Evolutionary conservation across 2,329 filamentous ascomycete genomes (phyloP), one percentile per base, ranked within the genome.

Genomic region (Colletotrichum limetticola): DNA sequence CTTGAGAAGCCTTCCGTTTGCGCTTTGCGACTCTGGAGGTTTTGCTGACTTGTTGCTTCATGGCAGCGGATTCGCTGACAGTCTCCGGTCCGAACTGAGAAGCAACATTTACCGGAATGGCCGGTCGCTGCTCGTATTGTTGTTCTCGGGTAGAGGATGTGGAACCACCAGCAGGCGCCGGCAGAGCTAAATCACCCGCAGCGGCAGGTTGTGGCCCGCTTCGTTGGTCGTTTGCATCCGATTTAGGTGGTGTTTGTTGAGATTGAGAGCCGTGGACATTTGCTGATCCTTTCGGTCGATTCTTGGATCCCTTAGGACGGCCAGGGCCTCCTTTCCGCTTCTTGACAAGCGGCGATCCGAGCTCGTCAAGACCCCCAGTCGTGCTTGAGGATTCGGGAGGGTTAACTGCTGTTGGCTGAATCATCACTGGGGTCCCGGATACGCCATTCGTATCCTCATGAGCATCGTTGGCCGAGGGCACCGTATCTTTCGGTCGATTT

Each of bases 291-390:
- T 84, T 87, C 3, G 84, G 82, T 3, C 85, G 83, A 72, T 88
- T 89, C 71, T 86, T 87, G 1, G 87, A 89, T 0, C 87, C 87
- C 71, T 88, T 88, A 0, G 87, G 87, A 37, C 87, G 83, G 6
- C 87, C 85, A 46, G 71, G 71, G 14, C 71, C 71, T 32, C 61
- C 49, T 56, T 72, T 71, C 68, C 85, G 81, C 61, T 82, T 85
- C 76, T 82, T 86, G 1, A 77, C 73, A 55, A 75, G 78, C 3
- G 81, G 69, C 9, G 70, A 75, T 24, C 75, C 77, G 22, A 60
- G 22, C 1, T 71, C 74, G 37, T 37, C 14, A 55, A 16, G 14
- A 4, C 32, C 63, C 5, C 5, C 32, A 12, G 59, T 14, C 22
- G n/a, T 30, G 3, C 24, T 46, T n/a, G 19, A 62, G 24, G 42